Base-by-base conservation (phyloP, 192 early-diverging fungal species). In the Gamsiella multidivaricata region DNA sequence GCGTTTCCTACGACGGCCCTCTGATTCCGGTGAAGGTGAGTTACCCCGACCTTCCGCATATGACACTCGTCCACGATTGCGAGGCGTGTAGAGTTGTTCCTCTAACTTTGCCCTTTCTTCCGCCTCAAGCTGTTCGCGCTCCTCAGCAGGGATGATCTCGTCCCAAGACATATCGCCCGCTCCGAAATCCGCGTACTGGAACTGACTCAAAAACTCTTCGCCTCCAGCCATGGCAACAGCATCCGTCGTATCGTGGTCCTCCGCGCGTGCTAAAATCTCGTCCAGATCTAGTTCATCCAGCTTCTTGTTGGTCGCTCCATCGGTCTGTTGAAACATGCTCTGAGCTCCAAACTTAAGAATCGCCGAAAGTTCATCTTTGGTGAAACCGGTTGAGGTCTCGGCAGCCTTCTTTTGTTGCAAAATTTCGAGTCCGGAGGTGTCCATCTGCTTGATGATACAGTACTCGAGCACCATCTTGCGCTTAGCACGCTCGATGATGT, bases 401-500 rank as follows among this genome's bases (percentile, higher is more conserved):
- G 80, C 66, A 0, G 85, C 72, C 25, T 81, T 71, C 37, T 84
- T 83, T 56, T 83, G 70, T 34, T 84, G 85, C 58, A 91, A 70
- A 41, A 93, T 83, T 63, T 88, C 89, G 79, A 89, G 85, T 0
- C 95, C 96, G 14, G 96, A 94, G 11, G 96, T 97, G 78, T 98
- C 96, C 97, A 99, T 98, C 72, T 96, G 94, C 74, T 96, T 97
- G 82, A 99, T 99, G 74, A 99, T 96, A 74, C 94, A 96, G 84
- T 98, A 98, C 82, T 99, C 98, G 8, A 99, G 85, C 25, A 99
- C 96, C 97, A 98, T 98, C 81, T 99, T 99, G 70, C 95, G 88
- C 72, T 99, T 99, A 31, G 98, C 98, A 10, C 98, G 91, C 79
- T 99, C 98, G 37, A 98, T 88, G 62, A 99, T 96, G 49, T 97